Evolutionary conservation across 345 rosid species (phyloP).

Genomic region (Salix exigua): DNA sequence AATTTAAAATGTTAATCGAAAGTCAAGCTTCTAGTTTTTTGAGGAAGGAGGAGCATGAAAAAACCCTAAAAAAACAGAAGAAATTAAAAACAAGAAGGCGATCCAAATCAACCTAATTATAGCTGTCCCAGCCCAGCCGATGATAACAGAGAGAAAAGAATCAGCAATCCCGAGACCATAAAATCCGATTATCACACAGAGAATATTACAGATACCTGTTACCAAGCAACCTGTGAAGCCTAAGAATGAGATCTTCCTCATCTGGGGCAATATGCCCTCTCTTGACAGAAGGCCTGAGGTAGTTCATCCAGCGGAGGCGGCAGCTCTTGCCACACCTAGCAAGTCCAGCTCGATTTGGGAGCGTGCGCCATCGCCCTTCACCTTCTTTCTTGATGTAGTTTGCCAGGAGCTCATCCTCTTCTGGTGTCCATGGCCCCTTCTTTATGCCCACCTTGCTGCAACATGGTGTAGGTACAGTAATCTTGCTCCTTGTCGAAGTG

Average conservation of each 20-base stretch:
- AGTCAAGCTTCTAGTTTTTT: too few relatives aligned
- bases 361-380: constrained; percentile 55
- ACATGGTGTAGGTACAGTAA: constrained; percentile 13
- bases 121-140: not conserved
- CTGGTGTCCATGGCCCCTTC: constrained; percentile 63
- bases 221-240: constrained; percentile 61
- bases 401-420: constrained; percentile 52
- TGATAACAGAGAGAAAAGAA: not conserved
- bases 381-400: constrained; percentile 53
- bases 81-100: too few relatives aligned
- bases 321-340: constrained; percentile 71
- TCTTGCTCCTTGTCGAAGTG: not conserved
- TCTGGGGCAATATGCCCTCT: constrained; percentile 61
- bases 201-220: constrained; percentile 32
- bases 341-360: constrained; percentile 57
- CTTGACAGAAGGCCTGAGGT: constrained; percentile 56
- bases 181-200: not conserved
- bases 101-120: too few relatives aligned
- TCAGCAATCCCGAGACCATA: not conserved
- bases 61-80: too few relatives aligned
- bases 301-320: constrained; percentile 72
- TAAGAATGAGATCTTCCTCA: constrained; percentile 65
- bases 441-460: constrained; percentile 42
- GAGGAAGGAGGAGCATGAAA: too few relatives aligned
- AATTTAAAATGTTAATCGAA: too few relatives aligned